Evolutionary conservation across 78 protist genomes (phyloP).

Genomic region (Acrasis kona): DNA sequence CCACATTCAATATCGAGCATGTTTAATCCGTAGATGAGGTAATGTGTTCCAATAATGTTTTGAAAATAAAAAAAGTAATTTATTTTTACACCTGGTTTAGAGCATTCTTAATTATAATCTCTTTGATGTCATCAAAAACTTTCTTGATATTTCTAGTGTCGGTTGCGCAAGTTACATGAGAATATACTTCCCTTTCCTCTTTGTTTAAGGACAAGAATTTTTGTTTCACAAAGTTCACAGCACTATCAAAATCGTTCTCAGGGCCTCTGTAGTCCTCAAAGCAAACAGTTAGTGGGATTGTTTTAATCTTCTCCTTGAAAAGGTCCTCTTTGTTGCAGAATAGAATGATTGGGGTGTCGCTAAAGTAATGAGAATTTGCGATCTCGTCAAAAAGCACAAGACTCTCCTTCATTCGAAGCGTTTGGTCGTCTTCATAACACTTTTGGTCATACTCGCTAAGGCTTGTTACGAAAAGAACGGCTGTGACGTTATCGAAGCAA

Average conservation of each 20-base stretch:
- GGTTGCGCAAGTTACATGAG: constrained; percentile 80
- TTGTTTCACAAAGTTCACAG: constrained; percentile 24
- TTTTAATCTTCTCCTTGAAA: constrained; percentile 60
- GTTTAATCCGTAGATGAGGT: too few species aligned
- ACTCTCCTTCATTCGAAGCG: constrained; percentile 82
- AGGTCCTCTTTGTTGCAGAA: constrained; percentile 87
- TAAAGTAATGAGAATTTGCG: constrained; percentile 82
- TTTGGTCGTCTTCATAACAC: constrained; percentile 63
- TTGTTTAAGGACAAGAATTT: constrained; percentile 38
- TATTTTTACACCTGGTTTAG: not conserved
- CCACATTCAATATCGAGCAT: too few species aligned
- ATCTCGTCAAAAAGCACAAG: constrained; percentile 77
- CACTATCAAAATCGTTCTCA: constrained; percentile 29
- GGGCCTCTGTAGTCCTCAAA: constrained; percentile 80
- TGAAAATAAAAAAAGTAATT: not conserved
- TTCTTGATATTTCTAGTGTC: constrained; percentile 73
- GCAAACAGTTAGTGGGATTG: constrained; percentile 25
- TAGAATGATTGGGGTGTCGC: constrained; percentile 76
- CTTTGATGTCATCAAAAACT: constrained; percentile 43
- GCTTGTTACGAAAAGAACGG: constrained; percentile 81
- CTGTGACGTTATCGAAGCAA: constrained; percentile 85
- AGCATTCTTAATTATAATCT: not conserved
- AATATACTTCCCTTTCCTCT: constrained; percentile 44
- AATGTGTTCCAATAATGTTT: too few species aligned
- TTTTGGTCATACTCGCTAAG: constrained; percentile 74